Base-by-base conservation (phyloP, 208 protist species). In the Leishmania guyanensis region DNA sequence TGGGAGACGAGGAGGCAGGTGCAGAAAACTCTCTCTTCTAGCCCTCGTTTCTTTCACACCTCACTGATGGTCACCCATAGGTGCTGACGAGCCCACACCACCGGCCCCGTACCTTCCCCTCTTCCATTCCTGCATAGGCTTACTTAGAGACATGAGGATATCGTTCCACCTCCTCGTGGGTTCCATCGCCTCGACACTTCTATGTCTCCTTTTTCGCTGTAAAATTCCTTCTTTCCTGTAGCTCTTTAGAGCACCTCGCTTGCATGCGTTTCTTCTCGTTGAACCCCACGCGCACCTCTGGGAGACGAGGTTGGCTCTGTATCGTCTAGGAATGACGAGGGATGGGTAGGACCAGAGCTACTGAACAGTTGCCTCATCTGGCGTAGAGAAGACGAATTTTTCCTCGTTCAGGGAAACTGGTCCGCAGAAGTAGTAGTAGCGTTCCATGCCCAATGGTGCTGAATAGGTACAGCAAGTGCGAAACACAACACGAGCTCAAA, bases 361-460 rank as follows among this genome's bases (percentile, higher is more conserved):
- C 36, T 73, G 69, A 26, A 33, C 46, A 20, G 16, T 39, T 39
- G 48, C 51, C 26, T 20, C 72, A 53, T 29, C 20, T 29, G 33
- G 43, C 26, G 26, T 33, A 73, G 36, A 73, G 46, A 73, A 4
- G 46, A 2, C 26, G 22, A 20, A 16, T 53, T 62, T 76, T 22
- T 33, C 70, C 12, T 22, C 48, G 9, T 39, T 14, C 72, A 62
- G 29, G 72, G 72, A 62, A 33, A 8, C 29, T 46, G 39, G 29
- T 33, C 62, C n/a, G 51, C 16, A 20, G 53, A 9, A 75, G 70
- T 60, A 75, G 72, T 46, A 64, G 72, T 58, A 64, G 72, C 53
- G 72, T 64, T 26, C 48, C 70, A 56, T 17, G 72, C 53, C 29
- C 14, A 39, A 53, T 62, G 53, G 51, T 12, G 51, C 72, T 14